phyloP scores from a whole-genome alignment of 768 basidiomycete species.

The Tricholoma sp. region DNA sequence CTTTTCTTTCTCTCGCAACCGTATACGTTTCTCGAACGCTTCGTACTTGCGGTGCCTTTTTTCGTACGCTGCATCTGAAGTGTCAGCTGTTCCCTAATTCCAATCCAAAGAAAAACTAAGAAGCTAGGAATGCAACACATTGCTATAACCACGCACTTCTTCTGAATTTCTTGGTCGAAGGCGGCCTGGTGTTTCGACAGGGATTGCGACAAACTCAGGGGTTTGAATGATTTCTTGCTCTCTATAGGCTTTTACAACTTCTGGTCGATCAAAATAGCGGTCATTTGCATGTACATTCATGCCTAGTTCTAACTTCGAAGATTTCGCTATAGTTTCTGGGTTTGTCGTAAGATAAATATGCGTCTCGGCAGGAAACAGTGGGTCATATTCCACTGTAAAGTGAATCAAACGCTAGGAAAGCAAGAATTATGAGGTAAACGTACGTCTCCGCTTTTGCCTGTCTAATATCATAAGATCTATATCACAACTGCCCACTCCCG shows the following conservation, averaged over 20 bases:
- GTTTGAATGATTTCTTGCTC: constrained; percentile 74
- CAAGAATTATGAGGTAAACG: constrained; percentile 22
- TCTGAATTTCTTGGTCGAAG: constrained; percentile 62
- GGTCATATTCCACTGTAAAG: constrained; percentile 60
- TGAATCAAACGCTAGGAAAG: constrained; percentile 6
- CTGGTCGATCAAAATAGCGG: constrained; percentile 74
- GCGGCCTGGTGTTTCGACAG: constrained; percentile 55
- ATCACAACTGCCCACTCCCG: constrained; percentile 75
- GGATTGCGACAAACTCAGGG: constrained; percentile 55
- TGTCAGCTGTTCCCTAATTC: constrained; percentile 53
- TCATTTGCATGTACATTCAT: constrained; percentile 60
- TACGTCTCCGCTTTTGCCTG: constrained; percentile 72
- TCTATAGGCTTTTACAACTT: constrained; percentile 66
- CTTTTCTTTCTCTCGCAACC: constrained; percentile 87
- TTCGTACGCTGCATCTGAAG: constrained; percentile 76
- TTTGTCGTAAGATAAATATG: constrained; percentile 74
- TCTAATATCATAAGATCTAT: constrained; percentile 82
- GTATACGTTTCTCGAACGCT: constrained; percentile 78
- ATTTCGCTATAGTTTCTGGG: constrained; percentile 42
- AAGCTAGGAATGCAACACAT: constrained; percentile 6
- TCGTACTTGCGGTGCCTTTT: constrained; percentile 85
- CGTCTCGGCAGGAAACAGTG: constrained; percentile 62
- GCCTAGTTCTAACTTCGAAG: constrained; percentile 33
- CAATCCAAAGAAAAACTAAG: constrained; percentile 14
- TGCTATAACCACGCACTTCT: constrained; percentile 49